Conservation (phyloP, 1,284 basidiomycete genomes). For the Moesziomyces globuligerus region DNA sequence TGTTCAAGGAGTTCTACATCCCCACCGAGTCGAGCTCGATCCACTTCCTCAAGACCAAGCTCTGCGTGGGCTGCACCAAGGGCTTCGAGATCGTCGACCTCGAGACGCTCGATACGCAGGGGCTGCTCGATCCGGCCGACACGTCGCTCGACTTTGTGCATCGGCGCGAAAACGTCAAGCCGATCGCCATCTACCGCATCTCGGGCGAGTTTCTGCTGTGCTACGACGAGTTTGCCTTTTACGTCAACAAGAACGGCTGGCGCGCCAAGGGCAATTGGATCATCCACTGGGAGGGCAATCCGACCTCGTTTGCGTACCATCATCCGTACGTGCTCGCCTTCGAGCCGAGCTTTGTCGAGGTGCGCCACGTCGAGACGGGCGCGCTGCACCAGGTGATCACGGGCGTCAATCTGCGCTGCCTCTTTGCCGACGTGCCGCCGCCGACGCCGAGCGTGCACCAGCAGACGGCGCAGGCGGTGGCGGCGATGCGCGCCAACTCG, state of each 20-base stretch:
- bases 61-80: conserved; percentile 95
- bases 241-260: conserved; percentile 96
- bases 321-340: conserved; percentile 98
- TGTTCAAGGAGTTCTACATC: conserved; percentile 97
- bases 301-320: conserved; percentile 91
- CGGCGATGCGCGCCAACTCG: conserved; percentile 45
- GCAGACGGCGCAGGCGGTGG: conserved; percentile 42
- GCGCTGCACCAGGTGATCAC: conserved; percentile 94
- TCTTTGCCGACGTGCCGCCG: conserved; percentile 93
- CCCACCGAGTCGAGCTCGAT: conserved; percentile 96
- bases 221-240: conserved; percentile 99
- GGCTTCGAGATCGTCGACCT: conserved; percentile 99
- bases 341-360: conserved; percentile 94
- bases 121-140: conserved; percentile 91
- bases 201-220: conserved; percentile 97
- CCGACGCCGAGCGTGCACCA: conserved; percentile 69
- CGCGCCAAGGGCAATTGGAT: conserved; percentile 89
- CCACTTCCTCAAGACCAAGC: conserved; percentile 95
- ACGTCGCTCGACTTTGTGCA: conserved; percentile 91
- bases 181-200: conserved; percentile 96
- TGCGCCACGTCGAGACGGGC: conserved; percentile 93
- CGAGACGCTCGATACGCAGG: conserved; percentile 96
- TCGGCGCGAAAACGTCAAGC: conserved; percentile 85
- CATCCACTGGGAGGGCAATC: conserved; percentile 95
- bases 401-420: conserved; percentile 72